Conservation (phyloP, 495 filamentous ascomycete species). For the Tirmania nivea region DNA sequence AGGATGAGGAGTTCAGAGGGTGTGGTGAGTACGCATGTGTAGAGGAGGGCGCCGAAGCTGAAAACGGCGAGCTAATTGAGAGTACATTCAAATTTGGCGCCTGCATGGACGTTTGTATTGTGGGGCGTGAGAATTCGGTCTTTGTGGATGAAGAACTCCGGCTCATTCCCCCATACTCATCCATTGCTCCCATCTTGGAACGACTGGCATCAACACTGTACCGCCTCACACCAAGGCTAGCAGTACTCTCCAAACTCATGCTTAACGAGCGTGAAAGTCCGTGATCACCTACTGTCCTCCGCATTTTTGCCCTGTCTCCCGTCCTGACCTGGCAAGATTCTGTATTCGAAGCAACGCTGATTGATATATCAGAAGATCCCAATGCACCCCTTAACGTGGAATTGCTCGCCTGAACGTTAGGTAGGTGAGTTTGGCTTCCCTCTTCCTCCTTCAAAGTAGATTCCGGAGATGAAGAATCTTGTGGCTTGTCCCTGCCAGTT, state of each 20-base stretch:
- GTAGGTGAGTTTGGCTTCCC: conserved; percentile 17
- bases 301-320: background rate
- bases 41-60: conserved; percentile 9
- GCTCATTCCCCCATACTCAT: conserved; percentile 7
- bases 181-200: background rate
- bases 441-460: conserved; percentile 24
- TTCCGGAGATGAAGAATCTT: conserved; percentile 25
- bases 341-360: background rate
- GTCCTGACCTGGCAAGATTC: background rate
- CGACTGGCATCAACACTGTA: conserved; percentile 5
- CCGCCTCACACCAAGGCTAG: conserved; percentile 1
- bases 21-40: background rate
- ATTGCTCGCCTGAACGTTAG: background rate
- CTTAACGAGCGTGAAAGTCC: background rate
- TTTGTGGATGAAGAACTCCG: conserved; percentile 7
- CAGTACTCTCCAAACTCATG: background rate
- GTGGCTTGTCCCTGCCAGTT: conserved; percentile 14
- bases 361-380: background rate
- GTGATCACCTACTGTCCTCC: background rate
- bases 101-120: conserved; percentile 15
- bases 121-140: conserved; percentile 13
- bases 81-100: conserved; percentile 10
- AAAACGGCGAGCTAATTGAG: conserved; percentile 16
- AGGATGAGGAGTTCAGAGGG: conserved; percentile 1
- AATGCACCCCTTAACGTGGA: background rate